phyloP scores from a whole-genome alignment of 208 protist species.

The Crithidia fasciculata region DNA sequence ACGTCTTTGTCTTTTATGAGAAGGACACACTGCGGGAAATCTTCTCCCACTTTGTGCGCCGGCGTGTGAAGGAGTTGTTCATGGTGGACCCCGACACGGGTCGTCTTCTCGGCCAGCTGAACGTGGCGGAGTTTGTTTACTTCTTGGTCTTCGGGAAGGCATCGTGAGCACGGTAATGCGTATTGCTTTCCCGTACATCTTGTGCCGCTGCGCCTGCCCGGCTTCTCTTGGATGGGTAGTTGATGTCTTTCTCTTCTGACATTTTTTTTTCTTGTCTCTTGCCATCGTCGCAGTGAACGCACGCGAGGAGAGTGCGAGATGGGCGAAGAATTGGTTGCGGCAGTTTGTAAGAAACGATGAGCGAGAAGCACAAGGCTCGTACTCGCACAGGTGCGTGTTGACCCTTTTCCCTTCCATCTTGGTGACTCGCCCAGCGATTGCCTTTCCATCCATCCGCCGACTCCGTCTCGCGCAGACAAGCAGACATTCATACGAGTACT shows the following conservation, averaged over 20 bases:
- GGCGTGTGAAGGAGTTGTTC: constrained; percentile 86
- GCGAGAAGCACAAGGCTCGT: too few relatives aligned
- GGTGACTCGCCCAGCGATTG: too few relatives aligned
- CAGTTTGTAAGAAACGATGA: too few relatives aligned
- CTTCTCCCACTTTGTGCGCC: constrained; percentile 84
- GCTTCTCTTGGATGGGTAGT: not conserved
- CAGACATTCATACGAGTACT: too few relatives aligned
- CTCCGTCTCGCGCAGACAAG: too few relatives aligned
- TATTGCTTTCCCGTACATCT: not conserved
- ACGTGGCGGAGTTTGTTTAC: constrained; percentile 75
- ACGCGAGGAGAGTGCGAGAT: too few relatives aligned
- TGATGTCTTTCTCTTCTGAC: not conserved
- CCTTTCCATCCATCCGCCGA: too few relatives aligned
- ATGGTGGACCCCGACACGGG: constrained; percentile 79
- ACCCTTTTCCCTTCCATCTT: too few relatives aligned
- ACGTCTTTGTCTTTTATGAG: constrained; percentile 78
- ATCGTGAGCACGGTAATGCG: not conserved
- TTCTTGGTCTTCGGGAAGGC: constrained; percentile 71
- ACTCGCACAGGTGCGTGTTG: too few relatives aligned
- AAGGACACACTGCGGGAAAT: constrained; percentile 81
- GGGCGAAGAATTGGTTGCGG: too few relatives aligned
- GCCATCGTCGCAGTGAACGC: not conserved
- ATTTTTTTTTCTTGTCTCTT: not conserved
- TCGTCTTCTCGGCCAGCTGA: constrained; percentile 78
- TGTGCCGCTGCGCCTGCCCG: not conserved